Evolutionary conservation across 345 rosid species (phyloP).

Genomic region (Salix suchowensis): DNA sequence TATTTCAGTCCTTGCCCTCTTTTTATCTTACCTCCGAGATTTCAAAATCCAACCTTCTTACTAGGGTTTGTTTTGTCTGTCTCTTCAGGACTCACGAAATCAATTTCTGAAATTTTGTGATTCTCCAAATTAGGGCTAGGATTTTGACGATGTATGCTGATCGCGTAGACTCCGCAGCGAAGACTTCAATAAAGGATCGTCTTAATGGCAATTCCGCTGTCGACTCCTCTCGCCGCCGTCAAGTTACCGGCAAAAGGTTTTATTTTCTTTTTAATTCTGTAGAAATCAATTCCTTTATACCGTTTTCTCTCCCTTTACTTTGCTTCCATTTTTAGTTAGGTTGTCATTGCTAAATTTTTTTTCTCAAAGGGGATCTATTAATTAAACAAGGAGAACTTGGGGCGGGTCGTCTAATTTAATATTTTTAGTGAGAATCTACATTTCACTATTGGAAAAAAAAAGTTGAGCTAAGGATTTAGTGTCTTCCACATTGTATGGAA

Average conservation of each 20-base stretch:
- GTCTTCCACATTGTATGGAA: neutral
- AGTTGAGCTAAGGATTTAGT: neutral
- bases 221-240: constrained; percentile 50
- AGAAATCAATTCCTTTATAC: neutral
- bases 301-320: neutral
- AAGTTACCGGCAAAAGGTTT: constrained; percentile 81
- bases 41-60: neutral
- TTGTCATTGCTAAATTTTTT: neutral
- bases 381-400: neutral
- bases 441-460: neutral
- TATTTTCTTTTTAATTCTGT: neutral
- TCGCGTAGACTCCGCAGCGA: constrained; percentile 64
- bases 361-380: neutral
- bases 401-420: neutral
- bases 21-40: neutral
- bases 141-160: constrained; percentile 82
- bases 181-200: constrained; percentile 64
- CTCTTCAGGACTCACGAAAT: neutral
- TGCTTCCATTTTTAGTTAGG: neutral
- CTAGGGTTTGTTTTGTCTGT: neutral
- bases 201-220: constrained; percentile 54
- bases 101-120: no score
- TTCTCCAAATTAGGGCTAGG: constrained; percentile 35
- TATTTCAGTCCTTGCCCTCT: no score
- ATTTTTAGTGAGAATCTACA: neutral